Base-by-base conservation (phyloP, 2,329 filamentous ascomycete species). In the Colletotrichum endophyticum region DNA sequence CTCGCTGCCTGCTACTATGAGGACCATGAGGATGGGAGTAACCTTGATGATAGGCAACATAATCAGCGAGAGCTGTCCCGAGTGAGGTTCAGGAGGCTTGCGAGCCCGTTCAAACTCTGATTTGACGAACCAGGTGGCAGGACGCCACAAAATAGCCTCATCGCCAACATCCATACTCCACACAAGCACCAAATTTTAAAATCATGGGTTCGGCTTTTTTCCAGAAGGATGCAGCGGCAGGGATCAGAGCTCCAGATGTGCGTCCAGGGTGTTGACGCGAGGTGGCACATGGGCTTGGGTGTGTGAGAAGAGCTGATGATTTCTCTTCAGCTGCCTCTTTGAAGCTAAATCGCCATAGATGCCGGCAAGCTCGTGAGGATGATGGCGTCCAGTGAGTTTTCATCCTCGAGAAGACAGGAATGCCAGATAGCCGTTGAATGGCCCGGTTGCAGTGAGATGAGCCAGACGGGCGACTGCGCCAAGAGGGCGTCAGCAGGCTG, bases 401-500 rank as follows among this genome's bases (percentile, higher is more conserved):
- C 28, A 13, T 61, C 7, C 8, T 61, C 19, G 8, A 12, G 19
- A 11, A 28, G 44, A 34, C 30, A 13, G 22, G 12, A 30, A 27
- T 63, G 56, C n/a, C 16, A 34, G 22, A 32, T 34, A 36, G 57
- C 34, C 57, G 12, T 6, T 36, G 63, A 59, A 64, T 69, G 70
- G 70, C 64, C 27, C 30, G 57, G 64, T 22, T 36, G 36, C 19
- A 34, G 36, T 39, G 30, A 36, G 15, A 36, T 19, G 69, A 19
- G 36, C 39, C 22, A 76, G 36, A 34, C 25, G 39, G 30, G 15
- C 39, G 57, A 30, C 39, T 8, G 25, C 64, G 73, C 73, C 73
- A 76, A 76, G 73, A 72, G 70, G n/a, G 57, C 70, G 70, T 76
- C 70, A 73, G 64, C 73, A 69, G 36, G 59, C 64, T 69, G 32